phyloP scores from a whole-genome alignment of 1,139 yeast genomes.

The Protomyces pachydermus region DNA sequence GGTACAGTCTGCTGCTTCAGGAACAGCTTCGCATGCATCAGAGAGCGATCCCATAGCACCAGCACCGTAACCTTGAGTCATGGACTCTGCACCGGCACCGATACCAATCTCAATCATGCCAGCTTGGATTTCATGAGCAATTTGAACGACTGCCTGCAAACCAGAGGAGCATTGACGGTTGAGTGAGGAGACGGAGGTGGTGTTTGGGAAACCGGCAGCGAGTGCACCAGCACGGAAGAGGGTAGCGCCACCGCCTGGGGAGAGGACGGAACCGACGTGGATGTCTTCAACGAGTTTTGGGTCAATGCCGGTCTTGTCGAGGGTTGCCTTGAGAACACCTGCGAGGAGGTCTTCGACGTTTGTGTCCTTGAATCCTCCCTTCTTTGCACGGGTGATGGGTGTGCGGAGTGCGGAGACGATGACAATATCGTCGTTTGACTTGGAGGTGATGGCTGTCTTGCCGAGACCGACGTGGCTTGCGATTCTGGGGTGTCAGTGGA shows the following conservation, averaged over 20 bases:
- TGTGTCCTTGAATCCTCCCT: conserved; percentile 72
- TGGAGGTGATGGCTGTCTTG: conserved; percentile 14
- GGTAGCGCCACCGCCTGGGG: conserved; percentile 42
- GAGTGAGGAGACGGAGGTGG: conserved; percentile 73
- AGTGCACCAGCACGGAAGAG: conserved; percentile 64
- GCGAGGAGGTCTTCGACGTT: conserved; percentile 67
- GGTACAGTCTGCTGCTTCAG: conserved; percentile 43
- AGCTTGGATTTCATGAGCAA: conserved; percentile 76
- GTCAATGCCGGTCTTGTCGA: conserved; percentile 49
- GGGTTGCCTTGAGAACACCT: conserved; percentile 57
- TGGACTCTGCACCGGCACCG: conserved; percentile 90
- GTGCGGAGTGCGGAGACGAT: conserved; percentile 85
- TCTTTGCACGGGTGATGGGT: conserved; percentile 58
- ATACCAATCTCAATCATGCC: conserved; percentile 91
- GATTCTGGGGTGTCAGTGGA: conserved; percentile 6
- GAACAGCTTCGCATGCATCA: conserved; percentile 44
- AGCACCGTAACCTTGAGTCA: conserved; percentile 54
- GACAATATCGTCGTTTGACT: conserved; percentile 70
- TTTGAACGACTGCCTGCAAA: conserved; percentile 78
- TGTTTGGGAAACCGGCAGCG: conserved; percentile 66
- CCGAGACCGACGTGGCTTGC: conserved; percentile 25
- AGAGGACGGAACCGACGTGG: conserved; percentile 72
- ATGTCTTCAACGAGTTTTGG: conserved; percentile 70
- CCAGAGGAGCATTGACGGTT: conserved; percentile 97
- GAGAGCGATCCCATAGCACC: conserved; percentile 70